phyloP scores from a whole-genome alignment of 2,329 filamentous ascomycete species.

The Exophiala spinifera region DNA sequence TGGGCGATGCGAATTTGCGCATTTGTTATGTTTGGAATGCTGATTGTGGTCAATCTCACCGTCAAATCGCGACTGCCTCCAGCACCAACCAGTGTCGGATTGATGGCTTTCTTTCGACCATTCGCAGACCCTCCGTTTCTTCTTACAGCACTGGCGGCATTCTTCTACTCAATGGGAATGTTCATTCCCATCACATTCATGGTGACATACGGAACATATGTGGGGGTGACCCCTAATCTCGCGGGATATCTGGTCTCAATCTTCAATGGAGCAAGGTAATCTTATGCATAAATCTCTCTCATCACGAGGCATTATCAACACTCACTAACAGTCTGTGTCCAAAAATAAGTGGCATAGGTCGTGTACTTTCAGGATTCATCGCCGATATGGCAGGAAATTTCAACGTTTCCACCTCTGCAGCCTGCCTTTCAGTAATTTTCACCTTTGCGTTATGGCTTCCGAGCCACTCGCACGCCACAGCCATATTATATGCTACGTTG shows the following conservation, averaged over 20 bases:
- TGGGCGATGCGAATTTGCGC: slow-evolving; percentile 58
- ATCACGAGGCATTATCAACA: slow-evolving; percentile 30
- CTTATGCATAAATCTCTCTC: too few relatives aligned
- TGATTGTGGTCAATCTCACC: slow-evolving; percentile 52
- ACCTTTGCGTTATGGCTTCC: slow-evolving; percentile 57
- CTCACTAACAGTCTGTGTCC: too few relatives aligned
- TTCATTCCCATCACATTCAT: slow-evolving; percentile 33
- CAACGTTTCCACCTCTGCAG: slow-evolving; percentile 35
- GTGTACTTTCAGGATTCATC: slow-evolving; percentile 33
- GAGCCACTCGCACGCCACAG: slow-evolving; percentile 51
- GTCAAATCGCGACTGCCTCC: slow-evolving; percentile 52
- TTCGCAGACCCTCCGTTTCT: slow-evolving; percentile 30
- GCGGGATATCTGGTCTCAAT: slow-evolving; percentile 55
- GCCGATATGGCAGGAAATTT: slow-evolving; percentile 32
- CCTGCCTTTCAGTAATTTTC: slow-evolving; percentile 41
- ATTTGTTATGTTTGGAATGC: slow-evolving; percentile 60
- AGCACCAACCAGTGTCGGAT: slow-evolving; percentile 31
- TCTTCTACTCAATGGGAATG: slow-evolving; percentile 47
- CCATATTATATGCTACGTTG: slow-evolving; percentile 61
- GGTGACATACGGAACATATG: slow-evolving; percentile 30
- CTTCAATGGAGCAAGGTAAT: slow-evolving; percentile 44
- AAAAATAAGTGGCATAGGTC: not conserved
- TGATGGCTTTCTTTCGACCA: slow-evolving; percentile 33
- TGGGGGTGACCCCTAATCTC: slow-evolving; percentile 49
- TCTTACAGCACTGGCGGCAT: slow-evolving; percentile 27